These are phyloP conservation scores for Nitzschia sp. DNA, from an alignment of 108 stramenopile genomes.

Conservation along the genomic window DNA sequence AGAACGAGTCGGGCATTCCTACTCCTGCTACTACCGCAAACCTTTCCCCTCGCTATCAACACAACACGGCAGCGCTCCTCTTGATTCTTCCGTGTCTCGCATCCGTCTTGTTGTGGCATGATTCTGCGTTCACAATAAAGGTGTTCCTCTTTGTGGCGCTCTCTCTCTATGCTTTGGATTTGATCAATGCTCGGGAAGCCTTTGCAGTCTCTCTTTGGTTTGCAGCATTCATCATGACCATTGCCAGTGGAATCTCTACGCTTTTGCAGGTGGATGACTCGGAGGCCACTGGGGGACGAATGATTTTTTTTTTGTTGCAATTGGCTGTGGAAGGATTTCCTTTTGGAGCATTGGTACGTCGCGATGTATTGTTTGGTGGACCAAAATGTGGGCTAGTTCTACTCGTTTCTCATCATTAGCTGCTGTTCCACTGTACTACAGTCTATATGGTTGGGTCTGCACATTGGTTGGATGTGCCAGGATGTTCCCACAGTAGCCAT, in stretches of 20 bases:
- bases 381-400: not conserved
- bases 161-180: constrained; percentile 58
- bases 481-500: constrained; percentile 44
- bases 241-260: constrained; percentile 40
- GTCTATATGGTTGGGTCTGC: constrained; percentile 61
- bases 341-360: constrained; percentile 35
- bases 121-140: constrained; percentile 51
- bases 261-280: constrained; percentile 38
- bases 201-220: constrained; percentile 50
- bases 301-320: constrained; percentile 28
- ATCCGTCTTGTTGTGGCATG: constrained; percentile 53
- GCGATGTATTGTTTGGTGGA: not conserved
- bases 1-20: too few relatives aligned
- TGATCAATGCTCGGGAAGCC: constrained; percentile 58
- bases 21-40: constrained; percentile 3
- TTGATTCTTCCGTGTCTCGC: constrained; percentile 50
- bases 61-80: constrained; percentile 42
- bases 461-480: constrained; percentile 52
- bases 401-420: not conserved
- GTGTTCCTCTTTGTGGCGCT: constrained; percentile 40
- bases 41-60: constrained; percentile 6
- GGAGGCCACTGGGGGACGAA: constrained; percentile 18
- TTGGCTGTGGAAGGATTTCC: constrained; percentile 28
- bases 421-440: not conserved
- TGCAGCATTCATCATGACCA: constrained; percentile 41